phyloP scores from a whole-genome alignment of 139 green algal species.

The Chara braunii region DNA sequence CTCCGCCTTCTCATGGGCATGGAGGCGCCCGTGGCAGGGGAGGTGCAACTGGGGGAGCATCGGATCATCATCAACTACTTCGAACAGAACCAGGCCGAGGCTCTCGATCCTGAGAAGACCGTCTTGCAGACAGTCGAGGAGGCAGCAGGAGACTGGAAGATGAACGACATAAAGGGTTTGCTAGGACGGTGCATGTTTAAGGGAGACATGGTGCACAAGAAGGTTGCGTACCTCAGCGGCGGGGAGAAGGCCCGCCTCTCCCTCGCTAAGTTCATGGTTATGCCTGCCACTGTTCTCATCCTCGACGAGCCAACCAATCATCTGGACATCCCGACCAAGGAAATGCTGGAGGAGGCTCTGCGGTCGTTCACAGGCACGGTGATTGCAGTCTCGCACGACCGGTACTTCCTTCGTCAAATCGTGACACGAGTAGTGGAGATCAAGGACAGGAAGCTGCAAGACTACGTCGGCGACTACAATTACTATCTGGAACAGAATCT shows the following conservation, averaged over 20 bases:
- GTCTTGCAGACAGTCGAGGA: conserved; percentile 79
- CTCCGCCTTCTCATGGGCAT: conserved; percentile 86
- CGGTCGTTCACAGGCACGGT: conserved; percentile 80
- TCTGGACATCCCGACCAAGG: conserved; percentile 98
- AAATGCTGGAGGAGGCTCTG: conserved; percentile 77
- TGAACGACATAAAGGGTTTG: conserved; percentile 84
- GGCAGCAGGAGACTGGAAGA: conserved; percentile 66
- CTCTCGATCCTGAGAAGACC: conserved; percentile 71
- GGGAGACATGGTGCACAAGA: conserved; percentile 78
- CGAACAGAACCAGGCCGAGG: conserved; percentile 71
- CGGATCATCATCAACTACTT: conserved; percentile 80
- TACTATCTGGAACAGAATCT: conserved; percentile 85
- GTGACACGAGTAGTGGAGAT: conserved; percentile 83
- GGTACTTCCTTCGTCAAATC: conserved; percentile 93
- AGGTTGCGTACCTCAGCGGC: conserved; percentile 69
- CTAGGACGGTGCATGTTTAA: conserved; percentile 64
- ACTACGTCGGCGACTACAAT: conserved; percentile 89
- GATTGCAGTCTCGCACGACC: conserved; percentile 91
- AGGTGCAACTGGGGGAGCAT: conserved; percentile 28
- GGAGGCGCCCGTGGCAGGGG: conserved; percentile 60
- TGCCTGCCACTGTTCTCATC: conserved; percentile 74
- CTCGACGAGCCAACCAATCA: conserved; percentile 99
- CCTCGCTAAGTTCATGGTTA: conserved; percentile 99
- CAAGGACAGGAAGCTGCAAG: conserved; percentile 61
- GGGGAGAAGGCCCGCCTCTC: conserved; percentile 90